Evolutionary conservation across 106 monocot species (phyloP), one percentile per base, ranked within the genome.

Genomic region (Dendrobium chrysotoxum): DNA sequence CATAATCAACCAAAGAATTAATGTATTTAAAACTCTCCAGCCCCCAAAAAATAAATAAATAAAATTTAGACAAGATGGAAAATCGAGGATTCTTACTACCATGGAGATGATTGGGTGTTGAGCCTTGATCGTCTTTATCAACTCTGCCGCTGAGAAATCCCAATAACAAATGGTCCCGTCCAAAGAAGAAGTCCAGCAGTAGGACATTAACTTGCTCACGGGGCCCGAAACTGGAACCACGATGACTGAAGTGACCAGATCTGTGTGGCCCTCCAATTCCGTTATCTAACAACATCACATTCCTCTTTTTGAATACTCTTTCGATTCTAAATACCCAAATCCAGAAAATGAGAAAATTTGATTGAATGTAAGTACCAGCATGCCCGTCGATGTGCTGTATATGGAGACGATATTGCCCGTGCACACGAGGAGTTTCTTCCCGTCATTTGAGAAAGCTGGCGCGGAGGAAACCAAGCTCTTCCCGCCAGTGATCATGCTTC

Each of bases 391-490:
- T 54, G 90, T 84, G 81, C 97, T 94, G 89, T 91, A 94, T 85
- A 97, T 41, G 41, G 97, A 94, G 75, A 97, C 88, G 75, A 85
- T 89, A 83, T 40, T 80, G 26, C 97, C 97, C 0, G 97, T 90
- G 84, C 97, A 97, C 5, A 92, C 84, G 1, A 97, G 84, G 39
- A 97, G 88, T 76, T 92, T 94, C 78, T 85, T 89, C 21, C 86
- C 86, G 45, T 97, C 97, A 53, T 89, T 82, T 39, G 97, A 97
- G 91, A 97, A 97, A 75, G 85, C 84, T 6, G 97, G 94, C 28
- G 92, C 81, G 0, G 86, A 83, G 31, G 89, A 89, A 41, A 97
- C 97, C 74, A 92, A 84, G 83, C 77, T 94, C 66, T 94, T 83
- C 3, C 96, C 96, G 3, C 96, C 96, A 11, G 81, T 75, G 54